Base-by-base conservation (phyloP, 371 early-diverging fungal genomes). In the Zancudomyces culisetae region DNA sequence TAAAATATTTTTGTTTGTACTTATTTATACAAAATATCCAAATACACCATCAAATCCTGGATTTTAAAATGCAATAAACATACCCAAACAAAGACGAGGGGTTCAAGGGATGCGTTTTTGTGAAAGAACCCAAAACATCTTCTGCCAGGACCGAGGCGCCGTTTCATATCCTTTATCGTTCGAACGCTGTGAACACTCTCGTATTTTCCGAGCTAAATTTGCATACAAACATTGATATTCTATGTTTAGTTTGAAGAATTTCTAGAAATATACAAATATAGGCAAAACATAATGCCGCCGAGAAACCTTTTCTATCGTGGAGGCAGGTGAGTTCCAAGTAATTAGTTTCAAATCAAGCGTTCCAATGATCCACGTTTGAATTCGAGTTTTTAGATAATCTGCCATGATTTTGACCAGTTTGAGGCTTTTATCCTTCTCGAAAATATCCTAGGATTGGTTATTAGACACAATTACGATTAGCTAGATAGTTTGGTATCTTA, bases 161-260 rank as follows among this genome's bases (percentile, higher is more conserved):
- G 79, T 59, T 87, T 85, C 56, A 90, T 60, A 45, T 81, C 83
- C 28, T 75, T 62, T 76, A 82, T 80, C 13, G 77, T 74, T 51
- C 69, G 65, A 26, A 90, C 76, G 15, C 79, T 73, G 60, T 90
- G 90, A 1, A 90, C 89, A 0, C 83, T 79, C 60, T 90, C 90
- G 60, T 88, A 83, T 43, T 72, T 51, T 8, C 48, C 54, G 55
- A 82, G 81, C 68, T 35, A 35, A 15, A n/a, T n/a, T n/a, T n/a
- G n/a, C n/a, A n/a, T n/a, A n/a, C n/a, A n/a, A n/a, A n/a, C n/a
- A n/a, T n/a, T n/a, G n/a, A n/a, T n/a, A n/a, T n/a, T n/a, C n/a
- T n/a, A n/a, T n/a, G n/a, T n/a, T n/a, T n/a, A n/a, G n/a, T n/a
- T n/a, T n/a, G n/a, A n/a, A n/a, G n/a, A n/a, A n/a, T n/a, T n/a